These are phyloP conservation scores for Zychaea mexicana DNA, from an alignment of 371 early-diverging fungal species.

Conservation along the genomic window DNA sequence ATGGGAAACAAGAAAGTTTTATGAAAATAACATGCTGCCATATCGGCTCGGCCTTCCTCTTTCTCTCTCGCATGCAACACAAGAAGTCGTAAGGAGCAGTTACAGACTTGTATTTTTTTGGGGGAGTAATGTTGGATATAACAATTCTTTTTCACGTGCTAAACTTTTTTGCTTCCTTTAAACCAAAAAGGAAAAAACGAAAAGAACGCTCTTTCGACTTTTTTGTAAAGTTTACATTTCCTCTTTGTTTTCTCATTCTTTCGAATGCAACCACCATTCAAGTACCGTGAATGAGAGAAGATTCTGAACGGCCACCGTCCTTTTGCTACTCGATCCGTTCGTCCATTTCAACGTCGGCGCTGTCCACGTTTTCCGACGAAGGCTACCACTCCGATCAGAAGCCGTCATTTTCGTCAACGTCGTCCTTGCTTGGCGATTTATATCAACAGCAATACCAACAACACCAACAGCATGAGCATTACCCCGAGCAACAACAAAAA, in stretches of 20 bases:
- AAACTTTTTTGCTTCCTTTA: neutral
- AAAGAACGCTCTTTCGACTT: neutral
- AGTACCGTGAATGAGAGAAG: constrained; percentile 15
- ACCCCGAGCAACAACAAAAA: too few relatives aligned
- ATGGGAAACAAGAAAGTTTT: too few relatives aligned
- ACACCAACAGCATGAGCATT: constrained; percentile 9
- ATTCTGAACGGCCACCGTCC: constrained; percentile 18
- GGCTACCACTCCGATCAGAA: constrained; percentile 49
- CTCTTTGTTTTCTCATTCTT: constrained; percentile 13
- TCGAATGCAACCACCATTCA: constrained; percentile 15
- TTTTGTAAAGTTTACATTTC: constrained; percentile 2
- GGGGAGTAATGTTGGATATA: too few relatives aligned
- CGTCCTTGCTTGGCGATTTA: neutral
- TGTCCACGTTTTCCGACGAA: constrained; percentile 42
- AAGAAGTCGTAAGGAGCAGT: too few relatives aligned
- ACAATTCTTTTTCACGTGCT: too few relatives aligned
- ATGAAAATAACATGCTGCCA: too few relatives aligned
- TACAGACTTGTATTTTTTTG: too few relatives aligned
- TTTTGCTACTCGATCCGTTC: constrained; percentile 17
- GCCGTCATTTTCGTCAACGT: constrained; percentile 20
- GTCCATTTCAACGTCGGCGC: constrained; percentile 20
- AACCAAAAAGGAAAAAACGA: constrained; percentile 4
- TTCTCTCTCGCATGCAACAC: too few relatives aligned
- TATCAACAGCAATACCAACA: neutral
- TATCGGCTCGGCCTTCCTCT: too few relatives aligned